These are phyloP conservation scores for Malus sieversii DNA, from an alignment of 306 rosid species.

Conservation along the genomic window DNA sequence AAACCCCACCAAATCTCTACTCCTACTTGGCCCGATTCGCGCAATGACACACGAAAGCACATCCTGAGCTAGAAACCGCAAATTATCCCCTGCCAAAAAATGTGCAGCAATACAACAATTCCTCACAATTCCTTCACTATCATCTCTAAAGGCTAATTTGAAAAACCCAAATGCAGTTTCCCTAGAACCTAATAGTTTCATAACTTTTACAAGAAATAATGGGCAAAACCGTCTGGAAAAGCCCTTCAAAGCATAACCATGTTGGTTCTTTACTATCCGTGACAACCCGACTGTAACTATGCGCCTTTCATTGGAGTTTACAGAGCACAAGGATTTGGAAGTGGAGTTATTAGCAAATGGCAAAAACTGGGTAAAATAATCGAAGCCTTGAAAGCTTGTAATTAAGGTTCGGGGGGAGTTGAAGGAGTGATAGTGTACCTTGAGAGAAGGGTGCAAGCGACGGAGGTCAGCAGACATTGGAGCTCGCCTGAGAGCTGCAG, in stretches of 20 bases:
- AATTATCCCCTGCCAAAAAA: slow-evolving; percentile 39
- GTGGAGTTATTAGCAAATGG: slow-evolving; percentile 27
- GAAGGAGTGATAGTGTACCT: slow-evolving; percentile 22
- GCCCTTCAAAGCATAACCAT: slow-evolving; percentile 28
- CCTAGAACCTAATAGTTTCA: slow-evolving; percentile 32
- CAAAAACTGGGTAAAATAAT: slow-evolving; percentile 51
- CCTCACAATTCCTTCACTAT: slow-evolving; percentile 27
- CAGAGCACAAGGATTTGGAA: slow-evolving; percentile 21
- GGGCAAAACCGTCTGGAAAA: slow-evolving; percentile 54
- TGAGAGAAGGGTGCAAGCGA: slow-evolving; percentile 12
- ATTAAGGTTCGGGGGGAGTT: slow-evolving; percentile 16
- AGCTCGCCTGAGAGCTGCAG: slow-evolving; percentile 16
- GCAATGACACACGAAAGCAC: slow-evolving; percentile 47
- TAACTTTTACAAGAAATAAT: slow-evolving; percentile 34
- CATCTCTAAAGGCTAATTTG: slow-evolving; percentile 44
- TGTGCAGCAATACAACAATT: slow-evolving; percentile 49
- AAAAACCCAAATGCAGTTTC: slow-evolving; percentile 65
- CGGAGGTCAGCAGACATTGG: slow-evolving; percentile 44
- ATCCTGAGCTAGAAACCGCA: slow-evolving; percentile 53
- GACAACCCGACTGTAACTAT: slow-evolving; percentile 45
- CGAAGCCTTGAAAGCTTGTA: slow-evolving; percentile 7
- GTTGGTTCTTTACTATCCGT: slow-evolving; percentile 35
- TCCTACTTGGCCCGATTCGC: slow-evolving; percentile 41
- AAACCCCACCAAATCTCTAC: slow-evolving; percentile 35
- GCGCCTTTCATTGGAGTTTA: slow-evolving; percentile 53